Base-by-base conservation (phyloP, 129 eudicot species). In the Flaveria bidentis region DNA sequence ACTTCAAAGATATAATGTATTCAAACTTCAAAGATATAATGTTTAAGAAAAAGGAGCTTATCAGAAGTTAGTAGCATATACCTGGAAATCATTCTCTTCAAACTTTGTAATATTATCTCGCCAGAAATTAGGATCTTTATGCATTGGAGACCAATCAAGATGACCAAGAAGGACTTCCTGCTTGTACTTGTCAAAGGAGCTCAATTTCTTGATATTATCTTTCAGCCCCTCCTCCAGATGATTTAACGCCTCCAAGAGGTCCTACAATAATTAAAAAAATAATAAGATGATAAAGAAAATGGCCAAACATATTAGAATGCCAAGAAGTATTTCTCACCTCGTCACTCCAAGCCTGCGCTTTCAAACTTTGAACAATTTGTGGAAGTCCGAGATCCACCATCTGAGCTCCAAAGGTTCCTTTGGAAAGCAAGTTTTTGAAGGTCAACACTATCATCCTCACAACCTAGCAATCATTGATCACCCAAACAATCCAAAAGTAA, bases 41-140 rank as follows among this genome's bases (percentile, higher is more conserved):
- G 42, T 9, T n/a, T 13, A 9, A 58, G 25, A 33, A 22, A 75
- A 51, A 17, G 4, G 57, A 30, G 22, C 69, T 15, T 14, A 63
- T 30, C 22, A 30, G 2, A 22, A 9, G 18, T 60, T 3, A 20
- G 41, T 41, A 71, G 16, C 25, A 82, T 28, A 76, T 79, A 91
- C 99, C 97, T 94, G 96, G 75, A 94, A 94, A 80, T 91, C 97
- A 71, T 91, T 90, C 78, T 94, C 97, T 79, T 94, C 99, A 78
- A 91, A 94, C 78, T 53, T 70, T 7, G 89, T 91, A 42, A 91
- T 80, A 67, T 91, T 91, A 12, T 94, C 99, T 57, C 90, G 84
- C 99, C 97, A 94, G 83, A 94, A 94, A 45, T 73, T 79, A 44
- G 97, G 82, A 86, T 94, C 99, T 76, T 94, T 94, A 81, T 93